Evolutionary conservation across 345 rosid genomes (phyloP), one percentile per base, ranked within the genome.

Genomic region (Camelina laxa): DNA sequence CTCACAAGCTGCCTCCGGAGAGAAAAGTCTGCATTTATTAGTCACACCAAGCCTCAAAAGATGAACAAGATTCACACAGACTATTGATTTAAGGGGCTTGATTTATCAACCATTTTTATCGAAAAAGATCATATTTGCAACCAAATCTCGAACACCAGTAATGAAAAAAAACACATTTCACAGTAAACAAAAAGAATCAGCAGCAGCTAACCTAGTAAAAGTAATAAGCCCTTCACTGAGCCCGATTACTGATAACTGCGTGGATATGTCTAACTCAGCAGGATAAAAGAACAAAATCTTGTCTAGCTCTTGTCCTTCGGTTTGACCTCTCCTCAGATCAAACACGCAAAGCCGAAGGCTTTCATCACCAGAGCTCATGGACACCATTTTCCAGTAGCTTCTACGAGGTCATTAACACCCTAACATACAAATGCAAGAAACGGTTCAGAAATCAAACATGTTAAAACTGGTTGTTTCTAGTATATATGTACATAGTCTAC

Each of bases 181-280:
- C 7, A 41, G 42, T 38, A 41, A 48, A 19, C 21, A 22, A 17
- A 55, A 57, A 56, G 53, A 60, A 54, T 35, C 2, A 30, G 58
- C 0, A 33, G 67, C 15, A 59, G 53, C 75, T 62, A 30, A 96
- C 98, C 98, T 84, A 5, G 98, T 92, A 82, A 92, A 92, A 1
- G 99, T 96, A 55, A 89, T 90, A 59, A 92, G 96, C 41, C 99
- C 97, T 84, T 96, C 99, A 58, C 99, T 86, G 38, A 96, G 98
- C 15, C 98, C 94, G 24, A 88, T 87, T 45, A 96, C 94, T 3
- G 98, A 95, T 75, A 95, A 87, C 75, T 92, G 99, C 7, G 91
- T 73, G 5, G 99, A 84, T 70, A 90, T 82, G 72, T 94, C 87
- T 64, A 86, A 81, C 72, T 95, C 90, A 9, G 94, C 73, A 9